Base-by-base conservation (phyloP, 192 early-diverging fungal species). In the Umbelopsis ramanniana region DNA sequence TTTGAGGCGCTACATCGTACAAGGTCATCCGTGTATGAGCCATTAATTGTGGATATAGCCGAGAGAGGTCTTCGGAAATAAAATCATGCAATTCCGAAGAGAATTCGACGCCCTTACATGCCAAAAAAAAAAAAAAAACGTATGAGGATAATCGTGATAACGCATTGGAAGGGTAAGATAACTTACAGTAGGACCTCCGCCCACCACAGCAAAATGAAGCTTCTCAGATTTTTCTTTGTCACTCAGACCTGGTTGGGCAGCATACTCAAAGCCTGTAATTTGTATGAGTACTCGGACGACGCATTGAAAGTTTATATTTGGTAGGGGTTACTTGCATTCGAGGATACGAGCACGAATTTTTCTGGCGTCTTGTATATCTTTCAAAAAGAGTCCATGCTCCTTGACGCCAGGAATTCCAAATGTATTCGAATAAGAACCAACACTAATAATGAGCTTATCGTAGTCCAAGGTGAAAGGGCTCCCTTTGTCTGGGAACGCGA, bases 131-230 rank as follows among this genome's bases (percentile, higher is more conserved):
- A 54, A 54, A 24, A 52, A 23, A n/a, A 23, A 52, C 4, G 7
- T 10, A 52, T 22, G 21, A 23, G 26, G 2, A 54, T 10, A 54
- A 4, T 26, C 12, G 2, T 54, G 3, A 22, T 54, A 9, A 12
- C 4, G 22, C 6, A 19, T 53, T 15, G 12, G 6, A 48, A 17
- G 23, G 14, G 26, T 7, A 15, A 1, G 14, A 22, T 17, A 52
- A 60, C 67, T 35, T 69, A 87, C 90, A 1, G 95, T 96, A 7
- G 95, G 94, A 2, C 95, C 95, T 46, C 94, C 95, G 11, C 95
- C 95, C 6, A 95, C 92, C 4, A 95, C 89, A 6, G 89, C 93
- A 76, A 97, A 93, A 72, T 95, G 93, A 55, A 97, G 72, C 53
- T 91, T 70, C 5, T 85, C 81, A 24, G 84, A 79, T 72, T 86